A percentile compares a stretch with the other conserved stretches of the same genome.
These are phyloP conservation scores for Rhododendron henanense DNA, from an alignment of 148 eudicot genomes.

Conservation along the genomic window DNA sequence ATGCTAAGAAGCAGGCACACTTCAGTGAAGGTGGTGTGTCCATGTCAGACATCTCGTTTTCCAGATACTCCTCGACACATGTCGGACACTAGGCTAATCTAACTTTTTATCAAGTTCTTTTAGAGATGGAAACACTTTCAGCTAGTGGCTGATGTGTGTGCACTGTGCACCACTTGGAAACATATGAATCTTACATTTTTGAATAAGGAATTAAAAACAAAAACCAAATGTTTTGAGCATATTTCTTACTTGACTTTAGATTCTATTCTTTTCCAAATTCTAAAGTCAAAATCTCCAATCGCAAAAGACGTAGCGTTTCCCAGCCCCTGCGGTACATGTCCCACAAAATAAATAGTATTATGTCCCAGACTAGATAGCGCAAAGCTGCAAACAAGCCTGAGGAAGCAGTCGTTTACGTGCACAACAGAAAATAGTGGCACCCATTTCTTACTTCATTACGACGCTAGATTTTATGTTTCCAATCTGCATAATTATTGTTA, in stretches of 20 bases:
- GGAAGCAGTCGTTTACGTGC: neutral
- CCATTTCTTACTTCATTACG: neutral
- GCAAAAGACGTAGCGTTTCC: neutral
- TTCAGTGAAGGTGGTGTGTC: neutral
- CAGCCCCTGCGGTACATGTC: neutral
- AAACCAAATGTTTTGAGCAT: neutral
- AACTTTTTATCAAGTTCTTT: neutral
- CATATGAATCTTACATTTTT: neutral
- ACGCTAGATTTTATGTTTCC: neutral
- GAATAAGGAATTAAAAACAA: neutral
- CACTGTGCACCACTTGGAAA: neutral
- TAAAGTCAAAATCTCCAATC: neutral
- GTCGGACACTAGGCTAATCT: neutral
- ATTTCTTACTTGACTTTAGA: neutral
- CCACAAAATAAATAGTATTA: neutral
- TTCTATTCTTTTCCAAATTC: neutral
- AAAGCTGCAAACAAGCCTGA: neutral
- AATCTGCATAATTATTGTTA: neutral
- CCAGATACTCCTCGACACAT: neutral
- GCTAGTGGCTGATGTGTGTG: neutral
- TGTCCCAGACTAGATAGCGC: neutral
- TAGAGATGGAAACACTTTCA: neutral
- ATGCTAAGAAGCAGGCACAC: neutral
- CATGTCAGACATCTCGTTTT: neutral
- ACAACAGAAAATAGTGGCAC: neutral